Conservation (phyloP, 768 basidiomycete genomes). For the Pholiota microspora region DNA sequence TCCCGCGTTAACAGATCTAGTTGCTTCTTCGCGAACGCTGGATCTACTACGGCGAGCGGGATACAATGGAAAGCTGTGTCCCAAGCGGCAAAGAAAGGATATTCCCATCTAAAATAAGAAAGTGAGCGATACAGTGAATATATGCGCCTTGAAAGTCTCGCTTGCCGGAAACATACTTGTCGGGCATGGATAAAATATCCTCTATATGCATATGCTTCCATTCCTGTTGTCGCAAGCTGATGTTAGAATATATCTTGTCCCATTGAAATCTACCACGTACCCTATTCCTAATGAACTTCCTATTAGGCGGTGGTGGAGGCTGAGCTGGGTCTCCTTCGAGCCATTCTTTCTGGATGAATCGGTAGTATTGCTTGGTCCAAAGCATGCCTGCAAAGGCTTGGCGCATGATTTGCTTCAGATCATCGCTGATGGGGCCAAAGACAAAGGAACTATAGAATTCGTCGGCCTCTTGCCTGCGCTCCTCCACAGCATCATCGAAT, state of each 20-base stretch:
- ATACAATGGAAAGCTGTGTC: slow-evolving; percentile 99
- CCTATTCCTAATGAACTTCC: slow-evolving; percentile 82
- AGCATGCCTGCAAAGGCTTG: slow-evolving; percentile 97
- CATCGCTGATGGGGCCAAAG: slow-evolving; percentile 84
- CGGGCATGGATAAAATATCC: slow-evolving; percentile 98
- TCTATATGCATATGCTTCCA: slow-evolving; percentile 97
- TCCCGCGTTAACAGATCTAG: slow-evolving; percentile 94
- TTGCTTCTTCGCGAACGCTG: slow-evolving; percentile 96
- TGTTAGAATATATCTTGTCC: not conserved
- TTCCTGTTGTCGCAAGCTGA: slow-evolving; percentile 45
- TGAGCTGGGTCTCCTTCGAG: slow-evolving; percentile 93
- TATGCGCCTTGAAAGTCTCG: not conserved
- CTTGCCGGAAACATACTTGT: slow-evolving; percentile 64
- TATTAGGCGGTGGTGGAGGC: slow-evolving; percentile 87
- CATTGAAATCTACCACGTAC: slow-evolving; percentile 36
- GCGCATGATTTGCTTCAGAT: slow-evolving; percentile 93
- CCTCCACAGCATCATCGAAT: slow-evolving; percentile 89
- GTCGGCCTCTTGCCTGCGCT: slow-evolving; percentile 89
- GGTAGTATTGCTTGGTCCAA: slow-evolving; percentile 98
- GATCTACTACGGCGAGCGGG: slow-evolving; percentile 93
- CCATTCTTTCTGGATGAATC: slow-evolving; percentile 97
- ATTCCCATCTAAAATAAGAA: slow-evolving; percentile 74
- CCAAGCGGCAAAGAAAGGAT: slow-evolving; percentile 99
- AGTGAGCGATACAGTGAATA: slow-evolving; percentile 4
- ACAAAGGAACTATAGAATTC: slow-evolving; percentile 89